Base-by-base conservation (phyloP, 768 basidiomycete species). In the Cystobasidium onofrii region DNA sequence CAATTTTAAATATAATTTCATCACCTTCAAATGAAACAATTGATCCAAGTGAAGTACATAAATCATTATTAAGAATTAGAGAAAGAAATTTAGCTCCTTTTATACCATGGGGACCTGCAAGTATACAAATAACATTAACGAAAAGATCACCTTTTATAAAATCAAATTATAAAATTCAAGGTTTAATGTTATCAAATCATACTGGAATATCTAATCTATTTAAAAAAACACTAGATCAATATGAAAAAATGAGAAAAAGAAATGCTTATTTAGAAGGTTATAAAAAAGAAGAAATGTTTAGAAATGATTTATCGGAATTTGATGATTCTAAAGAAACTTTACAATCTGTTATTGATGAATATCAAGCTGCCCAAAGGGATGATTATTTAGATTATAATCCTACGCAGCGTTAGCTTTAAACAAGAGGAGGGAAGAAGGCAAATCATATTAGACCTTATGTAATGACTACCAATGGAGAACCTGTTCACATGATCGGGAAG, bases 171-270 rank as follows among this genome's bases (percentile, higher is more conserved):
- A 89, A 94, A 15, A 94, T 98, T 71, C 97, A 94, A 80, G 95
- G 95, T 0, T 85, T 99, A 55, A 98, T 99, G 96, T 86, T 99
- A 63, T 96, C 94, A 12, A 99, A 99, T 78, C 96, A 99, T 81
- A 99, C 96, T n/a, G 93, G 92, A 78, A 92, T 99, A 74, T 92
- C 92, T 31, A 93, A 95, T 92, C 82, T 98, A 50, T 97, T 98
- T 84, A 92, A 93, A 82, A 88, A 92, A 0, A 95, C 94, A 88
- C 83, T 98, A 64, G 90, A 94, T 79, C 94, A 98, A 81, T 99
- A 92, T 80, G 95, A 97, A 79, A 85, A 87, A 50, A 83, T 98
- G 62, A 83, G 88, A 72, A 90, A 88, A 81, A 86, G 91, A 60
- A 95, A 95, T 78, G 96, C 96, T 1, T 98, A 95, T 81, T 81